phyloP scores from a whole-genome alignment of 2,329 filamentous ascomycete species.

The Fusarium penzigii region DNA sequence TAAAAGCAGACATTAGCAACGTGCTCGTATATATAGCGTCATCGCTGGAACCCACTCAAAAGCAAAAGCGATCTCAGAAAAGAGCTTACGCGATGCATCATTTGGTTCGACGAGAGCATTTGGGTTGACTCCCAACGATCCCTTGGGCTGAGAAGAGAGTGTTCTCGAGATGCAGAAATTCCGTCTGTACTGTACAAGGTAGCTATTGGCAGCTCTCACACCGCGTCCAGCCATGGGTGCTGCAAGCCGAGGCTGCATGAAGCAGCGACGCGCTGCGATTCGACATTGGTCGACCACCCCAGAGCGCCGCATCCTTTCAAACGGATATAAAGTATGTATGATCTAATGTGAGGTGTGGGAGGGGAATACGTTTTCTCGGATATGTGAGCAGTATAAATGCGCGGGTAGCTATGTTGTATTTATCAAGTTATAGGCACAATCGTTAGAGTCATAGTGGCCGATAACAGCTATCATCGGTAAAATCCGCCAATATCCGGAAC shows the following conservation, averaged over 20 bases:
- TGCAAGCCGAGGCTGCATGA: constrained; percentile 16
- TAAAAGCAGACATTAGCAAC: constrained; percentile 25
- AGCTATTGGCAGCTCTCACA: constrained; percentile 5
- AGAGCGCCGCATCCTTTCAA: constrained; percentile 24
- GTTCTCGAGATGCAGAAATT: constrained; percentile 15
- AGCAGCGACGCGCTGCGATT: constrained; percentile 24
- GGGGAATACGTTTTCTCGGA: neutral
- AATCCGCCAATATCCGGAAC: constrained; percentile 23
- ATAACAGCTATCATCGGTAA: constrained; percentile 25
- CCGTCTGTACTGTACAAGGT: constrained; percentile 2
- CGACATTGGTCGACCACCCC: constrained; percentile 28
- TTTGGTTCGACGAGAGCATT: constrained; percentile 22
- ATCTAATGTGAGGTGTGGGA: neutral
- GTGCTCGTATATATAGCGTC: neutral
- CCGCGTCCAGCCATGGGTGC: constrained; percentile 11
- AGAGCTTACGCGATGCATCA: constrained; percentile 23
- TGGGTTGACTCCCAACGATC: constrained; percentile 22
- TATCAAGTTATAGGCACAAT: neutral
- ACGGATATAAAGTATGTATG: neutral
- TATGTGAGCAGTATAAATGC: neutral
- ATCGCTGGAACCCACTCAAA: constrained; percentile 34
- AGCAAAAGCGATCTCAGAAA: constrained; percentile 39
- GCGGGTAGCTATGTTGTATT: neutral
- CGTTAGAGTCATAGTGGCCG: constrained; percentile 14
- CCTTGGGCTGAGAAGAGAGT: constrained; percentile 22